Percentiles rank a stretch among this genome's conserved stretches.
These are phyloP conservation scores for Chamaenerion angustifolium DNA, from an alignment of 345 rosid genomes.

Conservation along the genomic window DNA sequence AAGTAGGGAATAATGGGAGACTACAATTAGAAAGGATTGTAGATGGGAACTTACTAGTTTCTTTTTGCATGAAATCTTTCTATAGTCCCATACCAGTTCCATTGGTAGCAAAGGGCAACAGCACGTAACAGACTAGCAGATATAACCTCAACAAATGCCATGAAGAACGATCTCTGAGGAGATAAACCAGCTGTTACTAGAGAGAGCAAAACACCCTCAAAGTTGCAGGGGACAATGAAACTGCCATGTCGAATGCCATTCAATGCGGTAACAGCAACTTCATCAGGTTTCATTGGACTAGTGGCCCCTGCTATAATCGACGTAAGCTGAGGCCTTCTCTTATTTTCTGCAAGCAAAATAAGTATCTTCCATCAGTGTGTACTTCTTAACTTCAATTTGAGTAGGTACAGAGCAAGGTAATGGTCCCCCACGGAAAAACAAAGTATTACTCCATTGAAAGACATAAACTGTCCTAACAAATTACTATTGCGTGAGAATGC, in stretches of 20 bases:
- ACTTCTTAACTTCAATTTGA: no score
- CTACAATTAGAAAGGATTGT: not conserved
- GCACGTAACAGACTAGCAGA: slow-evolving; percentile 35
- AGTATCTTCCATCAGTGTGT: not conserved
- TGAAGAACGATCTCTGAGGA: slow-evolving; percentile 56
- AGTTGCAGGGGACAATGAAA: slow-evolving; percentile 62
- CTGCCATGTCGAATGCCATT: slow-evolving; percentile 58
- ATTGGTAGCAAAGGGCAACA: slow-evolving; percentile 39
- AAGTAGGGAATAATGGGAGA: no score
- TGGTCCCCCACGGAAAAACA: no score
- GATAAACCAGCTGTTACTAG: slow-evolving; percentile 61
- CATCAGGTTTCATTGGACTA: slow-evolving; percentile 59
- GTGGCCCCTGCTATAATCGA: slow-evolving; percentile 44
- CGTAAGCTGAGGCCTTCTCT: slow-evolving; percentile 49
- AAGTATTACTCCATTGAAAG: no score
- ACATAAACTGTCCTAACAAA: no score
- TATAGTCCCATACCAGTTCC: slow-evolving; percentile 68
- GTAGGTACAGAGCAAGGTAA: not conserved
- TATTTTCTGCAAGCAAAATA: slow-evolving; percentile 35
- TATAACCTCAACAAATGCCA: slow-evolving; percentile 68
- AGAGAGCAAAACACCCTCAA: slow-evolving; percentile 47
- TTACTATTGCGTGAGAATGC: no score
- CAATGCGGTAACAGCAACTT: slow-evolving; percentile 60
- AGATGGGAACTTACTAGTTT: slow-evolving; percentile 12
- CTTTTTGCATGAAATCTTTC: slow-evolving; percentile 28